Base-by-base conservation (phyloP, 495 filamentous ascomycete genomes). In the Acidomyces sp. region DNA sequence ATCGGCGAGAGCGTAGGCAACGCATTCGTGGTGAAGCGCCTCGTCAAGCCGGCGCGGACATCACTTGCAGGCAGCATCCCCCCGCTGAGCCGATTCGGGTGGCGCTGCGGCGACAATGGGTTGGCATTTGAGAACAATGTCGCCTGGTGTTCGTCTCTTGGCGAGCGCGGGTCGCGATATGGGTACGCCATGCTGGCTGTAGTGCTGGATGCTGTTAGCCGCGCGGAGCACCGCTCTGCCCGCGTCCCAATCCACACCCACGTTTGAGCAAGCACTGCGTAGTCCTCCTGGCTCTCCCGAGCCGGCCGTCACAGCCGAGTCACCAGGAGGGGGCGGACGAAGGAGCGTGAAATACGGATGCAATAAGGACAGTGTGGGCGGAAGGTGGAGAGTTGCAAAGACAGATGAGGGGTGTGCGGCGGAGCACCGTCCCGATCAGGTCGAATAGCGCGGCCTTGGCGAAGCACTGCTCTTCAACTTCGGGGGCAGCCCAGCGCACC, bases 21-120 rank as follows among this genome's bases (percentile, higher is more conserved):
- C 62, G 81, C 82, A 54, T 85, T 82, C 41, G 85, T 90, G 41
- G 90, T 97, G 66, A 95, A 95, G 45, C 90, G 80, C 59, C 90
- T 80, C 61, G 86, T 83, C 48, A 93, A 66, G 48, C 75, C 78
- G 29, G 71, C 69, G 59, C 85, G 72, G 37, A 70, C 68, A 48
- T 85, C 80, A 48, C 69, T 71, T 25, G 31, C 34, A 13, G 5
- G 45, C 19, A 36, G 26, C 30, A 41, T 45, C 6, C 42, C 30
- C 6, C 35, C 48, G 28, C 42, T 46, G 20, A 51, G 32, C 15
- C 48, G 16, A 21, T 51, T 45, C 17, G 41, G 48, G 39, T 51
- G 41, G 10, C 48, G 36, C 11, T 40, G 48, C 5, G 48, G 48
- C 4, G 42, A 46, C 60, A 54, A 9, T 67, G 69, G 34, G 64